Conservation (phyloP, 1,284 basidiomycete genomes). For the Trametes hirsuta region DNA sequence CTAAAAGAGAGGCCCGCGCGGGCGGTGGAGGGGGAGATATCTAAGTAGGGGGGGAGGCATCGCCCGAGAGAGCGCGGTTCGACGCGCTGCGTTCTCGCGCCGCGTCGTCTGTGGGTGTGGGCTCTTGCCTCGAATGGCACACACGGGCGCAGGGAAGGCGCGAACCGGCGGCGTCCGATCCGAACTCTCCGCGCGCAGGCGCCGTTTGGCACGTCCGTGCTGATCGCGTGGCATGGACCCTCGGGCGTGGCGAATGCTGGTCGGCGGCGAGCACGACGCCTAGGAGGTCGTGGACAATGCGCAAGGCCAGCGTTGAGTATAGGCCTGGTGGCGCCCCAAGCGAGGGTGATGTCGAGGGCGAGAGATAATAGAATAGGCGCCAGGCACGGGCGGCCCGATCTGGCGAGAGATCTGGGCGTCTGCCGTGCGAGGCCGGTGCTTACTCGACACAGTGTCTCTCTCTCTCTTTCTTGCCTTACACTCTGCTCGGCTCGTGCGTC, state of each 20-base stretch:
- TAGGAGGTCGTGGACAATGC: background rate
- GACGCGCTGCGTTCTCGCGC: no score
- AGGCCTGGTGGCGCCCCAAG: no score
- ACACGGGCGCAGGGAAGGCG: background rate
- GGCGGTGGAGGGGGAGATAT: background rate
- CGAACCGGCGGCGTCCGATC: conserved; percentile 3
- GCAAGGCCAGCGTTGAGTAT: background rate
- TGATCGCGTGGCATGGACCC: background rate
- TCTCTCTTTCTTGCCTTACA: background rate
- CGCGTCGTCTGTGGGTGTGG: background rate
- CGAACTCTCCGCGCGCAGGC: conserved; percentile 3
- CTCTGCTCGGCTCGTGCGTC: background rate
- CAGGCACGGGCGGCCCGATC: conserved; percentile 9
- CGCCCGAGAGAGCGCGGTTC: no score
- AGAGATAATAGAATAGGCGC: conserved; percentile 8
- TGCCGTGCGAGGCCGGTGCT: no score
- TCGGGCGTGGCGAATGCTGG: background rate
- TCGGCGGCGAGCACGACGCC: background rate
- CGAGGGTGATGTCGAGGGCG: background rate
- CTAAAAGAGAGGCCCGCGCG: background rate
- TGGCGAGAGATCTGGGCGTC: background rate
- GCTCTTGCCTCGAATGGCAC: background rate
- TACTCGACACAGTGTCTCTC: no score
- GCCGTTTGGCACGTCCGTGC: background rate
- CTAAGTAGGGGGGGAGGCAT: no score